These are phyloP conservation scores for Podospora pseudoanserina DNA, from an alignment of 495 filamentous ascomycete species.

Conservation along the genomic window DNA sequence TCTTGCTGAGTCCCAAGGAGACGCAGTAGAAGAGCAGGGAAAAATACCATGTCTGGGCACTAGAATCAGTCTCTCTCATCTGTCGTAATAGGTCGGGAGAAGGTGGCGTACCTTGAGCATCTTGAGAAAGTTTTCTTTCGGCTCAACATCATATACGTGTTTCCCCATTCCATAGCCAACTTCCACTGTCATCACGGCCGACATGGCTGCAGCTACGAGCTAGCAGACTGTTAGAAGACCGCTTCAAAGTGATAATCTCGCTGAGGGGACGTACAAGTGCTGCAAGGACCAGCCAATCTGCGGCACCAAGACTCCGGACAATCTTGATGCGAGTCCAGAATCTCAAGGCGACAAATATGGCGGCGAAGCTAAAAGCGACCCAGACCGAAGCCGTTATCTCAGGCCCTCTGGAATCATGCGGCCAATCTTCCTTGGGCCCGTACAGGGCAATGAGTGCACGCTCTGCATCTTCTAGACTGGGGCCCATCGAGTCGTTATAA, in stretches of 20 bases:
- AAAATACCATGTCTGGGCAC: constrained; percentile 24
- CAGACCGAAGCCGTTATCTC: constrained; percentile 16
- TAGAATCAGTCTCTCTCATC: not conserved
- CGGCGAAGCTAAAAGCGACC: constrained; percentile 19
- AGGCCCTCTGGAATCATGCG: constrained; percentile 13
- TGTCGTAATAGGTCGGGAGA: not conserved
- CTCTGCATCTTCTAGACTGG: not conserved
- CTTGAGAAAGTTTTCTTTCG: not conserved
- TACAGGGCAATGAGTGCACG: not conserved
- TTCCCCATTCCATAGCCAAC: constrained; percentile 22
- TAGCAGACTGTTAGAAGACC: constrained; percentile 5
- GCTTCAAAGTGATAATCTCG: not conserved
- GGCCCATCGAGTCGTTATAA: not conserved
- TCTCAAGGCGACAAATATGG: constrained; percentile 23
- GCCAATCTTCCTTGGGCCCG: not conserved
- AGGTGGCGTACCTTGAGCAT: constrained; percentile 18
- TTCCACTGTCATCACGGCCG: constrained; percentile 12
- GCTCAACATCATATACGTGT: constrained; percentile 24
- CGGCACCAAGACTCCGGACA: constrained; percentile 15
- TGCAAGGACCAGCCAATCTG: constrained; percentile 23
- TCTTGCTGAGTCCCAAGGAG: constrained; percentile 25
- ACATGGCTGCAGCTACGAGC: constrained; percentile 15
- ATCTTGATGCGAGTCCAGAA: constrained; percentile 26
- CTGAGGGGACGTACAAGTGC: constrained; percentile 18
- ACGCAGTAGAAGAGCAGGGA: constrained; percentile 22